These are phyloP conservation scores for Dactylellina haptotyla DNA, from an alignment of 2,329 filamentous ascomycete species.

Conservation along the genomic window DNA sequence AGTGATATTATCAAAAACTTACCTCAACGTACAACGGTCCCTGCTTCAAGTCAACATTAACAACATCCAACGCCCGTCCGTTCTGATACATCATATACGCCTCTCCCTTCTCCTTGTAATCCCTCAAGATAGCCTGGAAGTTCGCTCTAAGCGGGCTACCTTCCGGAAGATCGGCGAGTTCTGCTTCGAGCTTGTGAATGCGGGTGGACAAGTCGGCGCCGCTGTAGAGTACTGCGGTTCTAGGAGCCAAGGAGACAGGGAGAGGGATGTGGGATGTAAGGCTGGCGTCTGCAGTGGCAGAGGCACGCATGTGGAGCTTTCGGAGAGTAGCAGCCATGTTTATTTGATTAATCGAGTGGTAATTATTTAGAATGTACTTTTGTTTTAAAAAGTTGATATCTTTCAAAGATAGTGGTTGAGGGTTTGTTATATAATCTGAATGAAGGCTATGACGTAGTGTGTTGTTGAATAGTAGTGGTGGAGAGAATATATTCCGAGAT, in stretches of 20 bases:
- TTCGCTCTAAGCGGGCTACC: constrained; percentile 39
- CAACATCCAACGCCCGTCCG: constrained; percentile 21
- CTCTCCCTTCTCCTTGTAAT: constrained; percentile 39
- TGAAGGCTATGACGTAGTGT: background rate
- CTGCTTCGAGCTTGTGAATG: constrained; percentile 35
- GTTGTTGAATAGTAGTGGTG: too few relatives aligned
- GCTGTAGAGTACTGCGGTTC: background rate
- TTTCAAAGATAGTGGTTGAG: background rate
- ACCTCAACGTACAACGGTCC: constrained; percentile 50
- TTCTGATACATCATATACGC: constrained; percentile 51
- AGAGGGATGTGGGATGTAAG: constrained; percentile 16
- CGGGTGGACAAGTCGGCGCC: constrained; percentile 32
- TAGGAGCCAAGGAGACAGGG: background rate
- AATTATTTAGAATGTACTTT: background rate
- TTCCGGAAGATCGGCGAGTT: constrained; percentile 35
- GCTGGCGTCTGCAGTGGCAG: constrained; percentile 5
- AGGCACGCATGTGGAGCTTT: constrained; percentile 34
- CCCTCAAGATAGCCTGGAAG: constrained; percentile 46
- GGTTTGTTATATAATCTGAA: background rate
- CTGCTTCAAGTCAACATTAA: constrained; percentile 35
- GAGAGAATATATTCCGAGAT: background rate
- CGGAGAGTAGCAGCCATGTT: constrained; percentile 46
- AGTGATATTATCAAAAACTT: background rate
- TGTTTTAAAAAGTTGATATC: background rate
- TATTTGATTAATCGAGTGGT: background rate